Evolutionary conservation across 2,329 filamentous ascomycete genomes (phyloP), one percentile per base, ranked within the genome.

Genomic region (Capronia coronata): DNA sequence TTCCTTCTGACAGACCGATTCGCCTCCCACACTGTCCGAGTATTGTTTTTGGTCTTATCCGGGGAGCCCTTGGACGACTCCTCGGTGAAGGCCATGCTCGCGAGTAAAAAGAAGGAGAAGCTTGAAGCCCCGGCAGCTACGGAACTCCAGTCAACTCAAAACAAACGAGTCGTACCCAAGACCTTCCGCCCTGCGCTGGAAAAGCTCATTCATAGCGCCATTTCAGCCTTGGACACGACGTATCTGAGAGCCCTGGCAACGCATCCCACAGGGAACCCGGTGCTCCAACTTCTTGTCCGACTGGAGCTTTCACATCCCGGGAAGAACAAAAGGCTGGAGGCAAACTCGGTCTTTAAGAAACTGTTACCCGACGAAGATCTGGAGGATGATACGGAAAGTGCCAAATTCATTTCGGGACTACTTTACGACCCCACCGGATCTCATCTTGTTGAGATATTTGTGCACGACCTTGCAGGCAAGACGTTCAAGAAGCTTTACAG

Each of bases 51-150:
- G 2, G 82, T 97, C 1, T 74, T 98, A 3, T 87, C 91, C 0
- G 93, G 93, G 5, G 78, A 87, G 52, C 83, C 90, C 0, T 71
- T 96, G 3, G 82, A 88, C 50, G 80, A 84, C 49, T 70, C 77
- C 0, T 77, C 82, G 0, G 82, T 78, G 19, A 83, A 83, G 65
- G 82, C 83, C 1, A 71, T 94, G n/a, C 70, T 96, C 40, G 87
- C 91, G 65, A 95, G 91, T 74, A 90, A 87, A 68, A 90, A 83
- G 70, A 97, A 97, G 69, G 90, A 97, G 68, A 83, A 86, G 59
- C 76, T 94, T 43, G 77, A 78, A 1, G 79, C 85, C 1, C 72
- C 78, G 2, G 76, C 77, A 37, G 67, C 72, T 1, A 72, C 71
- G 1, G 74, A 76, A 2, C 65, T 70, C 2, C 68, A 73, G 7